These are phyloP conservation scores for Zea luxurians DNA, from an alignment of 176 grass and related monocot genomes.

Conservation along the genomic window DNA sequence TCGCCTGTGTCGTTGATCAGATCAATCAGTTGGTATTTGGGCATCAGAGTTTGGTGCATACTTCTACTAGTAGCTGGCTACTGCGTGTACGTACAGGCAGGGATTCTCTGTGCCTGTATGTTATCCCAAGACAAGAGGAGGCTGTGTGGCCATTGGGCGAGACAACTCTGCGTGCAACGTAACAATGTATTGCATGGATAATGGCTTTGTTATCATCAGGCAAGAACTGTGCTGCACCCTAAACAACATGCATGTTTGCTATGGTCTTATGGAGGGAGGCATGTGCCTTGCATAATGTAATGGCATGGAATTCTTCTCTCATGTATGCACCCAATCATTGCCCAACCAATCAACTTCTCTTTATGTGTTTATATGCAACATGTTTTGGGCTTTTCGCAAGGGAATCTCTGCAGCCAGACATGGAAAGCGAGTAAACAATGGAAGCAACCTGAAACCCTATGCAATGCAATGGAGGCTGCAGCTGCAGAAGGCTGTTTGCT, in stretches of 20 bases:
- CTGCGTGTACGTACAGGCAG: slow-evolving; percentile 11
- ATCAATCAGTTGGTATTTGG: slow-evolving; percentile 34
- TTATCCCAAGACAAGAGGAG: neutral
- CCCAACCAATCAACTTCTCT: slow-evolving; percentile 30
- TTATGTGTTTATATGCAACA: neutral
- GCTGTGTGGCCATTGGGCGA: no score
- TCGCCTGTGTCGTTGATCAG: slow-evolving; percentile 38
- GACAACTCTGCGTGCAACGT: no score
- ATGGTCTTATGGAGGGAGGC: slow-evolving; percentile 5
- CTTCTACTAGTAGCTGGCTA: neutral
- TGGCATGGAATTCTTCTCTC: slow-evolving; percentile 36
- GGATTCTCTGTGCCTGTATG: slow-evolving; percentile 40
- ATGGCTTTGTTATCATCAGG: slow-evolving; percentile 27
- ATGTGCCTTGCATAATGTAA: slow-evolving; percentile 44
- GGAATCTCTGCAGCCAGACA: slow-evolving; percentile 39
- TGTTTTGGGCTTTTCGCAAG: slow-evolving; percentile 11
- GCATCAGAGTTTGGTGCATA: slow-evolving; percentile 37
- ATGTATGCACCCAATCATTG: slow-evolving; percentile 58
- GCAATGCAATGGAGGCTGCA: slow-evolving; percentile 12
- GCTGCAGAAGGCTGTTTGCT: slow-evolving; percentile 23
- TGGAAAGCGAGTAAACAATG: slow-evolving; percentile 39
- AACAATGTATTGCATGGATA: neutral
- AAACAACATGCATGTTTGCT: slow-evolving; percentile 26
- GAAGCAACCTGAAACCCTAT: no score
- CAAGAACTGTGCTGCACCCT: slow-evolving; percentile 16